phyloP scores from a whole-genome alignment of 495 filamentous ascomycete genomes.

The Trichoderma asperelloides region DNA sequence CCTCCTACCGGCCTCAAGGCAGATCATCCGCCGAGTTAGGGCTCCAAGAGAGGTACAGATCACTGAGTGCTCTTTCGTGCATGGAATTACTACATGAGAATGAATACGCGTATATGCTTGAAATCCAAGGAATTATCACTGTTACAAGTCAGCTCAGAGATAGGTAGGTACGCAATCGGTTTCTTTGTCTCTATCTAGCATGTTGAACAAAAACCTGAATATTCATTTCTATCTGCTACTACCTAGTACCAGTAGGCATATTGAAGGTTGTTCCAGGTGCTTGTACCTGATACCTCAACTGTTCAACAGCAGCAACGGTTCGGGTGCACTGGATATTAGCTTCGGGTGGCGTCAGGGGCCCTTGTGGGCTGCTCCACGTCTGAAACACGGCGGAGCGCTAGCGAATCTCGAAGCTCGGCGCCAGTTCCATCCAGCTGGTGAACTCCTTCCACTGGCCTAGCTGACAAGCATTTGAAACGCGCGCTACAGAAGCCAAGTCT shows the following conservation, averaged over 20 bases:
- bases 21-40: not conserved
- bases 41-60: not conserved
- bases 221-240: too few species aligned
- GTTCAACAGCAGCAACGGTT: not conserved
- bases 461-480: not conserved
- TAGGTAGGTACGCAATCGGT: too few species aligned
- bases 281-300: not conserved
- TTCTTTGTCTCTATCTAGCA: too few species aligned
- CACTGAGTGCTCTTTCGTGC: not conserved
- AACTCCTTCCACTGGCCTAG: not conserved
- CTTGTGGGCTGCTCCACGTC: not conserved
- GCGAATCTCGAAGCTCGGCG: not conserved
- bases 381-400: slow-evolving; percentile 1
- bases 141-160: too few species aligned
- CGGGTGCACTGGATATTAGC: not conserved
- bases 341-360: slow-evolving; percentile 5
- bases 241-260: not conserved
- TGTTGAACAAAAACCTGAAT: too few species aligned
- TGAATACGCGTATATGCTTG: too few species aligned
- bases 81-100: not conserved
- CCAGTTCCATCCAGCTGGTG: slow-evolving; percentile 2
- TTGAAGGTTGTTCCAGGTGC: not conserved
- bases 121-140: too few species aligned
- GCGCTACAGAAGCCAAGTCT: not conserved
- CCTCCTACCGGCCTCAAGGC: not conserved